phyloP scores from a whole-genome alignment of 352 stramenopile genomes.

The Blastocystis sp. region DNA sequence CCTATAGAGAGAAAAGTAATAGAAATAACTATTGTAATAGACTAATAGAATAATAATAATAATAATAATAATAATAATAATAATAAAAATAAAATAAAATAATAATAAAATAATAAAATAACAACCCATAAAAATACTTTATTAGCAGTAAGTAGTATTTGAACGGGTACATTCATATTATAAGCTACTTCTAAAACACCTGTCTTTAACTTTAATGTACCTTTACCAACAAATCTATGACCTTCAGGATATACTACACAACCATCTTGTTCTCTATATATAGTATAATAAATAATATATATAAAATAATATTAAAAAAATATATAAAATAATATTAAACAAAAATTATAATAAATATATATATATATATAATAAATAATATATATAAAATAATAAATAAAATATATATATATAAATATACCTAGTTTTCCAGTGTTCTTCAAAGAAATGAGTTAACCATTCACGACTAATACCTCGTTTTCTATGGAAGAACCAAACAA shows the following conservation, averaged over 20 bases:
- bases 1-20: conserved; percentile 10
- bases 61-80: no score
- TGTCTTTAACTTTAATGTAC: conserved; percentile 19
- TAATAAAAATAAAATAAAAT: no score
- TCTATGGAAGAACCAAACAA: conserved; percentile 35
- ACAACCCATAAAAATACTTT: not conserved
- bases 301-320: no score
- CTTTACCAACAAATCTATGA: conserved; percentile 22
- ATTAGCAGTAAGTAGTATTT: conserved; percentile 9
- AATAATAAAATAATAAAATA: no score
- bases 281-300: not conserved
- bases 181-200: conserved; percentile 32
- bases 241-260: conserved; percentile 32
- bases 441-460: conserved; percentile 36
- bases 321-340: no score
- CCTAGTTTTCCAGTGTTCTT: conserved; percentile 9
- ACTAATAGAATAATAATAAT: no score
- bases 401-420: no score
- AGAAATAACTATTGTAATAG: no score
- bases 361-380: no score
- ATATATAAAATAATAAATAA: no score
- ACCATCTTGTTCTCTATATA: conserved; percentile 3
- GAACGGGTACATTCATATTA: conserved; percentile 17
- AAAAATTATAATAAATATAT: no score
- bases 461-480: conserved; percentile 25